Evolutionary conservation across 495 filamentous ascomycete genomes (phyloP).

Genomic region (Acidomyces sp.): DNA sequence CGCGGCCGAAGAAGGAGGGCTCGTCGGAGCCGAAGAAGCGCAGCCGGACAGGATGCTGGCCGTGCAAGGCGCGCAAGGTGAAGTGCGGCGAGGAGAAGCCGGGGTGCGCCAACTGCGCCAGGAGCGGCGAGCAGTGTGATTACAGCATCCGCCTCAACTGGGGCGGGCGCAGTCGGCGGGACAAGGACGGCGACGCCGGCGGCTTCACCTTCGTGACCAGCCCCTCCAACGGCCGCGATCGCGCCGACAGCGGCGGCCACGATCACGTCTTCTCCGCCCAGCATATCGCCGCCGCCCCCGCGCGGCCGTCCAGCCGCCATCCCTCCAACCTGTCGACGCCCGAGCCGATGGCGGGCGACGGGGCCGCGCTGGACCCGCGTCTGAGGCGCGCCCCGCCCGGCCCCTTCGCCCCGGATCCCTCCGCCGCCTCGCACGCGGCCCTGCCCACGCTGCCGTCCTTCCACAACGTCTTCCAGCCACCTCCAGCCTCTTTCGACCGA

Average conservation of each 20-base stretch:
- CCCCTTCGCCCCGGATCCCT: no score
- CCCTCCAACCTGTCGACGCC: conserved; percentile 8
- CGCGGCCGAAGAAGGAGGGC: conserved; percentile 30
- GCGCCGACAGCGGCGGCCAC: neutral
- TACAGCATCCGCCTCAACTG: conserved; percentile 79
- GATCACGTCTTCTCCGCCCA: conserved; percentile 21
- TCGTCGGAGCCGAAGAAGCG: conserved; percentile 39
- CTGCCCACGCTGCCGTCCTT: neutral
- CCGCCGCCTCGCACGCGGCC: no score
- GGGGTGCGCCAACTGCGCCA: conserved; percentile 61
- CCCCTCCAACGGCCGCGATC: neutral
- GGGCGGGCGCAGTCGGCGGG: conserved; percentile 50
- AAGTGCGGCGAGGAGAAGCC: conserved; percentile 83
- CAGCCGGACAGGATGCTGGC: conserved; percentile 76
- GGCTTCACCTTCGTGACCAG: conserved; percentile 10
- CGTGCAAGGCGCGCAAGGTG: conserved; percentile 70
- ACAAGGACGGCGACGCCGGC: conserved; percentile 25
- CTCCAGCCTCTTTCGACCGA: neutral
- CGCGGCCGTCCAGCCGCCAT: conserved; percentile 8
- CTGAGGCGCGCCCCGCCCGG: neutral
- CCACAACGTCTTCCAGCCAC: neutral
- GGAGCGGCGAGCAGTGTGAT: conserved; percentile 65
- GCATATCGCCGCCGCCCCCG: conserved; percentile 11
- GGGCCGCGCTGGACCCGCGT: conserved; percentile 1
- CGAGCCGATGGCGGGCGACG: conserved; percentile 6